These are phyloP conservation scores for Teratosphaeria destructans DNA, from an alignment of 2,329 filamentous ascomycete species.

Conservation along the genomic window DNA sequence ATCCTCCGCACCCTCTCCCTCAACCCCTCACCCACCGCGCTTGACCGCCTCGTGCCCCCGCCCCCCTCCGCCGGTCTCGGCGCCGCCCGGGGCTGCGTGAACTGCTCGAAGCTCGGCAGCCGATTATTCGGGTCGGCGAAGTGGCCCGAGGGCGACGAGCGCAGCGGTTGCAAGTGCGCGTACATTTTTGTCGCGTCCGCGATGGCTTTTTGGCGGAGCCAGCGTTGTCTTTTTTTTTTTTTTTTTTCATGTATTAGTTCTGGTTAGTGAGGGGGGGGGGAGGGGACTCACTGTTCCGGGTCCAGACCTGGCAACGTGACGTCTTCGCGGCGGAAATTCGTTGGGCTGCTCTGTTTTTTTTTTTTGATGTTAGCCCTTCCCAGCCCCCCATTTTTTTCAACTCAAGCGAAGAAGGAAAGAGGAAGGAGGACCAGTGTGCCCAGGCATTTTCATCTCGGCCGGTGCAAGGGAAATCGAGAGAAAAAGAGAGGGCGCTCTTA, in stretches of 20 bases:
- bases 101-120: slow-evolving; percentile 16
- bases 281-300: slow-evolving; percentile 16
- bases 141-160: slow-evolving; percentile 19
- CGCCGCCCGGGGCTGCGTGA: slow-evolving; percentile 18
- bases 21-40: too few relatives aligned
- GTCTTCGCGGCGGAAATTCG: slow-evolving; percentile 25
- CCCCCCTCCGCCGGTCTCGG: too few relatives aligned
- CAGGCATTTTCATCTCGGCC: too few relatives aligned
- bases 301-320: slow-evolving; percentile 21
- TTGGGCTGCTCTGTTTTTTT: slow-evolving; percentile 18
- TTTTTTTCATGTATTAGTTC: too few relatives aligned
- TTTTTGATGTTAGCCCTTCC: too few relatives aligned
- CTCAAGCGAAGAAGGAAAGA: too few relatives aligned
- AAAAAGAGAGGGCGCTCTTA: slow-evolving; percentile 4
- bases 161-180: slow-evolving; percentile 19
- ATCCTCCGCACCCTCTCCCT: too few relatives aligned
- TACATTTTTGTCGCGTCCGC: slow-evolving; percentile 21
- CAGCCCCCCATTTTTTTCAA: not conserved
- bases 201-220: slow-evolving; percentile 22
- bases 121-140: slow-evolving; percentile 13
- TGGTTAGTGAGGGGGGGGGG: not conserved
- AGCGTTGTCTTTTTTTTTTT: slow-evolving; percentile 12
- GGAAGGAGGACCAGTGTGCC: too few relatives aligned
- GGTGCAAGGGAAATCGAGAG: not conserved
- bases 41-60: too few relatives aligned